Conservation (phyloP, 2,329 filamentous ascomycete species). For the Graphilbum sp. region DNA sequence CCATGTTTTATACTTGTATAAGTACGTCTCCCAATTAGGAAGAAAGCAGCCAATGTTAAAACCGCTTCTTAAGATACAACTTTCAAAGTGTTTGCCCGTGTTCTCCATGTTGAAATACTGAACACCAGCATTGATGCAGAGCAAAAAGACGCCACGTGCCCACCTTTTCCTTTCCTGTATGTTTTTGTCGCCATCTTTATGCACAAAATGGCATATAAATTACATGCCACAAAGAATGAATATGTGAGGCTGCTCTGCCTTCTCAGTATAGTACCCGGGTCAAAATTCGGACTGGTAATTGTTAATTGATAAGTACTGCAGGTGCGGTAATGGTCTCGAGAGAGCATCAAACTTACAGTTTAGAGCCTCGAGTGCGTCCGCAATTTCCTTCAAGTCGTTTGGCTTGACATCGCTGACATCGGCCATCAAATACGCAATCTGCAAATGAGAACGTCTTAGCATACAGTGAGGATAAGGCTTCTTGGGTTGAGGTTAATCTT, state of each 20-base stretch:
- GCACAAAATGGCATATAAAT: neutral
- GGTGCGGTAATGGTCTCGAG: no score
- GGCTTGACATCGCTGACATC: constrained; percentile 80
- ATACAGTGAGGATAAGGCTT: no score
- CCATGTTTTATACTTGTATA: no score
- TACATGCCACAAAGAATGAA: neutral
- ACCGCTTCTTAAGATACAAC: no score
- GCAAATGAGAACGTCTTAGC: no score
- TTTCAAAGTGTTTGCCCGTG: no score
- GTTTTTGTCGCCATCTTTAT: no score
- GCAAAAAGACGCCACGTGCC: neutral
- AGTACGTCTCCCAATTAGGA: no score
- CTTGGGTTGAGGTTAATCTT: no score
- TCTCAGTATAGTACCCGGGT: constrained; percentile 29
- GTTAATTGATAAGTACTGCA: no score
- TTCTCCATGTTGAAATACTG: constrained; percentile 10
- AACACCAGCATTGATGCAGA: constrained; percentile 5
- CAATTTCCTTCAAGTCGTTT: constrained; percentile 71
- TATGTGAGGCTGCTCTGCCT: no score
- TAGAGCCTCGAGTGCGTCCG: constrained; percentile 64
- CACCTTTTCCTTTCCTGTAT: neutral
- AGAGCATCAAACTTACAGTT: constrained; percentile 42
- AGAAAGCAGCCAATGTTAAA: no score
- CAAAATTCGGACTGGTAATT: constrained; percentile 23
- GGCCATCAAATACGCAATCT: constrained; percentile 78